Conservation (phyloP, 441 rosid genomes). For the Pelargonium australe region DNA sequence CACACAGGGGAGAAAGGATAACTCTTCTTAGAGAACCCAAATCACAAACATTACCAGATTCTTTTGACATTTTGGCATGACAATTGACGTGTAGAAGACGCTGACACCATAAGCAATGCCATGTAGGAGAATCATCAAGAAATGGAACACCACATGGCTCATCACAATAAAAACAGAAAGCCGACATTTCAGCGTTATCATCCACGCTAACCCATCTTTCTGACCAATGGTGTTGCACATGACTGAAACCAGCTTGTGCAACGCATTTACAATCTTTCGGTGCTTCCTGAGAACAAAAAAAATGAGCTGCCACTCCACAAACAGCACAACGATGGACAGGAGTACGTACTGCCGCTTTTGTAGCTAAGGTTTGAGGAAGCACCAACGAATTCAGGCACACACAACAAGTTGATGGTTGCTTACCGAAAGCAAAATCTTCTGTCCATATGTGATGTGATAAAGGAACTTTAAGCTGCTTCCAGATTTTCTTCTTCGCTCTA, state of each 20-base stretch:
- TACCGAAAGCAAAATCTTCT: constrained; percentile 38
- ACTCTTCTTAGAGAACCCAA: constrained; percentile 56
- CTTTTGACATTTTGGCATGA: constrained; percentile 51
- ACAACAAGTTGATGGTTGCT: constrained; percentile 54
- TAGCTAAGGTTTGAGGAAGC: constrained; percentile 29
- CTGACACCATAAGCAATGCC: constrained; percentile 76
- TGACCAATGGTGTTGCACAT: constrained; percentile 58
- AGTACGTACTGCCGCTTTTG: constrained; percentile 28
- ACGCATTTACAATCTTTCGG: constrained; percentile 56
- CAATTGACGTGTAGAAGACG: constrained; percentile 62
- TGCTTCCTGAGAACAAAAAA: constrained; percentile 47
- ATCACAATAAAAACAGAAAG: constrained; percentile 61
- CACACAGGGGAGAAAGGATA: constrained; percentile 57
- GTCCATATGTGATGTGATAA: constrained; percentile 54
- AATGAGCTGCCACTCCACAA: constrained; percentile 62
- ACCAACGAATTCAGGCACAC: constrained; percentile 48
- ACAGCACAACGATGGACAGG: constrained; percentile 48
- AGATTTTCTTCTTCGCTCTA: constrained; percentile 42
- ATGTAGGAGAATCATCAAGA: constrained; percentile 53
- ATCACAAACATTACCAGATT: constrained; percentile 58
- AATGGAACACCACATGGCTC: constrained; percentile 65
- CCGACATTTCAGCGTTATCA: constrained; percentile 47
- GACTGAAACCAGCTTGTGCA: constrained; percentile 49
- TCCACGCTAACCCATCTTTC: constrained; percentile 63
- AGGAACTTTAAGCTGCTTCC: constrained; percentile 54